Percentiles rank a stretch among this genome's conserved stretches.
phyloP scores from a whole-genome alignment of 2,329 filamentous ascomycete species.

The Didymellaceae sp. region DNA sequence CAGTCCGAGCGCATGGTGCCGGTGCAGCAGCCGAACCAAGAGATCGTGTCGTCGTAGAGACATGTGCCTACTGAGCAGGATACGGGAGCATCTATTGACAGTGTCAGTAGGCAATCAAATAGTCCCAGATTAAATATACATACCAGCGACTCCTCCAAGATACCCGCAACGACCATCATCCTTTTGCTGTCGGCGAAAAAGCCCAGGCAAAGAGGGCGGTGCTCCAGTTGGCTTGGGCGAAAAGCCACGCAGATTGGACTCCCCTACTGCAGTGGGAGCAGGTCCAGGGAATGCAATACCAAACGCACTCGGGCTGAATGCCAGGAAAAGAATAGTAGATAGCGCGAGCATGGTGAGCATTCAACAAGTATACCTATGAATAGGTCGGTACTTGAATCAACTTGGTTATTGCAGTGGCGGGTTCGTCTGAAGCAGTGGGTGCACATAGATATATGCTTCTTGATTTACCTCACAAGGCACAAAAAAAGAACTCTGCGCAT shows the following conservation, averaged over 20 bases:
- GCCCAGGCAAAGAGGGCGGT: constrained; percentile 8
- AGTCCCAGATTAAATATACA: neutral
- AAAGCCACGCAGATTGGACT: constrained; percentile 15
- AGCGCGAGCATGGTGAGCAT: neutral
- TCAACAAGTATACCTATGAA: neutral
- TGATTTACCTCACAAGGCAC: too few species aligned
- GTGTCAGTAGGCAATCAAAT: neutral
- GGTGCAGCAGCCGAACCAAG: constrained; percentile 31
- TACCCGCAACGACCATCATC: constrained; percentile 22
- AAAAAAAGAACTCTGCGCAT: too few species aligned
- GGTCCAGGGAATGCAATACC: constrained; percentile 11
- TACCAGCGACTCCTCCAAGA: constrained; percentile 22
- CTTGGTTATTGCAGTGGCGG: neutral
- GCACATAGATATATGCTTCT: neutral
- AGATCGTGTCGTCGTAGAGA: constrained; percentile 16
- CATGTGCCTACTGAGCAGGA: constrained; percentile 22
- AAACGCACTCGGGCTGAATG: constrained; percentile 3
- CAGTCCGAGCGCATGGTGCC: constrained; percentile 12
- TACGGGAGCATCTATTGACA: constrained; percentile 13
- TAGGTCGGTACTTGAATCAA: neutral
- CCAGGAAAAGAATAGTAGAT: neutral
- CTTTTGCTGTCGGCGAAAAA: constrained; percentile 23
- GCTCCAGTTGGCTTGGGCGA: constrained; percentile 20
- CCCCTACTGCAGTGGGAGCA: constrained; percentile 3
- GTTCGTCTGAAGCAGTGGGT: neutral